Base-by-base conservation (phyloP, 176 grass and related monocot species). In the Oryza rufipogon region DNA sequence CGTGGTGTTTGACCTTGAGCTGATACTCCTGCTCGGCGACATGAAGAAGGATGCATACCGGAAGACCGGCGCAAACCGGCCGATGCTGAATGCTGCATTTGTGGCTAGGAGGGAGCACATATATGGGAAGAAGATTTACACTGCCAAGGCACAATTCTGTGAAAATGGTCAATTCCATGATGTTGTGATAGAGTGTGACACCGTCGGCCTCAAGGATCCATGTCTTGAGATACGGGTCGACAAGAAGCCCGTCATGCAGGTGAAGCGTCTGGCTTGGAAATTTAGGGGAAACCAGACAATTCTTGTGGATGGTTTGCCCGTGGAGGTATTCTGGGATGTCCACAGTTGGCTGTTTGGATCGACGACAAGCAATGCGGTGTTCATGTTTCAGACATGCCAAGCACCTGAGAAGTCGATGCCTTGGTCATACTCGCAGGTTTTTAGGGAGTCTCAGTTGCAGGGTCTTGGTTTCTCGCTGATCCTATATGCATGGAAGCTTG, bases 281-380 rank as follows among this genome's bases (percentile, higher is more conserved):
- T 94, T 94, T 23, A 86, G 89, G 71, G 89, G 92, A 14, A 94
- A 94, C 69, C 92, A 89, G 76, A 91, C 92, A 19, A 94, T 94
- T n/a, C 86, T 94, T 14, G 92, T 94, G 6, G 92, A 94, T 39
- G 89, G 89, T 66, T 75, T 91, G 71, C 92, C 86, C 19, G 89
- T 94, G 41, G 89, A 91, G 83, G 89, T 94, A 38, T 91, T 94
- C 51, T 94, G 92, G 92, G 89, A 94, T 54, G 89, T 91, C 34
- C 92, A 91, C 77, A 94, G 84, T 44, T 94, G 92, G 92, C 86
- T 94, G 44, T 91, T 94, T 64, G 89, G 89, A 32, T 83, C 86
- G 2, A 68, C 80, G 0, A 25, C 74, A 0, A 88, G 89, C 76
- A 91, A 86, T 49, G 89, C 92, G 0, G 86, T 89, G 33, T 94